Evolutionary conservation across 352 stramenopile species (phyloP), one percentile per base, ranked within the genome.

Genomic region (Globisporangium lucens): DNA sequence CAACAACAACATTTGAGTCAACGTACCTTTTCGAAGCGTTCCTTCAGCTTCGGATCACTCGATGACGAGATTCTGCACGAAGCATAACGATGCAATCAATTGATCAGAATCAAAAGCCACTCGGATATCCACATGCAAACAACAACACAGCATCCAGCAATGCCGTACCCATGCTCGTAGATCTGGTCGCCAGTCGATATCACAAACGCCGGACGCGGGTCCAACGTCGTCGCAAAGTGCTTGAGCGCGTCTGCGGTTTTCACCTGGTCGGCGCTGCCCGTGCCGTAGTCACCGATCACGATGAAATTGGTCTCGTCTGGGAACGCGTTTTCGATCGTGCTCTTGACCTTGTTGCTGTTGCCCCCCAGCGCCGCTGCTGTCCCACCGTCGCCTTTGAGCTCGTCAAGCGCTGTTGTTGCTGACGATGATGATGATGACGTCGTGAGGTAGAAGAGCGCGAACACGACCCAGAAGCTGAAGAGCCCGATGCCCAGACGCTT

Each of bases 111-210:
- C 41, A 46, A 35, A 12, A 17, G 10, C 17, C 59, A 49, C 65
- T 29, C 68, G 9, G 22, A 65, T 17, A 56, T 10, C 2, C 8
- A 57, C 57, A 29, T 24, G 22, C 29, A 57, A 36, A 36, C 0
- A 27, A 63, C 13, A 47, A 41, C n/a, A 15, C 9, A 8, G 9
- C 15, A n/a, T 12, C 24, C 51, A 35, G 2, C 7, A 17, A 51
- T 9, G 3, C 55, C 77, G 57, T 53, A 95, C 86, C 88, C 88
- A 61, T 93, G 82, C 20, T 90, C 81, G 64, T 96, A 96, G 67
- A 96, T 89, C 63, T 96, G 88, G 60, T 96, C 88, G 51, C 88
- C 88, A 8, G 87, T 94, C 0, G 88, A 93, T 33, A 96, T 41
- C 51, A 96, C 80, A 66, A 96, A 96, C 4, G 85, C 72, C 17